phyloP scores from a whole-genome alignment of 257 asterid species.

The Linaria vulgaris region DNA sequence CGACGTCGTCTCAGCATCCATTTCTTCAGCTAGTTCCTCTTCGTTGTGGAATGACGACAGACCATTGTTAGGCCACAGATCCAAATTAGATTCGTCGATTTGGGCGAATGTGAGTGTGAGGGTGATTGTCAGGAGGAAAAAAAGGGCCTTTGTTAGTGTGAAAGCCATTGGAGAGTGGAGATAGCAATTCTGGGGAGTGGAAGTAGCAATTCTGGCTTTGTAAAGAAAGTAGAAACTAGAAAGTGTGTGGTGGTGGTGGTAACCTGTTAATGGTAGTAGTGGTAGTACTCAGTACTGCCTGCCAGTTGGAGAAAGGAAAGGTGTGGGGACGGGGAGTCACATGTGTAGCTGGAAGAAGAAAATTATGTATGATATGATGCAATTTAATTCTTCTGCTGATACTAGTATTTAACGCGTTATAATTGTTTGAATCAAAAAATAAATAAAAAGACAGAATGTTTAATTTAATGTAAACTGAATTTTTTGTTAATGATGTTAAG shows the following conservation, averaged over 20 bases:
- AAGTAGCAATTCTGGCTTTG: not conserved
- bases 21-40: slow-evolving; percentile 17
- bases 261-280: no score
- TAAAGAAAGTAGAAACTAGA: no score
- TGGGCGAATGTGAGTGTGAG: slow-evolving; percentile 28
- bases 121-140: slow-evolving; percentile 28
- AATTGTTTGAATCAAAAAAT: no score
- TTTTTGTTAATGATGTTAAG: no score
- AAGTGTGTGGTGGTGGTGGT: no score
- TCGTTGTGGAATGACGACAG: slow-evolving; percentile 33
- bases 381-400: not conserved
- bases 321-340: not conserved
- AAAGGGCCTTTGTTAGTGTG: slow-evolving; percentile 24
- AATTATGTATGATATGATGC: not conserved
- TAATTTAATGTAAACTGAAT: no score
- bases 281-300: no score
- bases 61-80: slow-evolving; percentile 31
- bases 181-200: not conserved
- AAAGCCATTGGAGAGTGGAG: slow-evolving; percentile 31
- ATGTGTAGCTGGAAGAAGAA: not conserved
- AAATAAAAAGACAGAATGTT: no score
- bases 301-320: no score
- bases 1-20: slow-evolving; percentile 18
- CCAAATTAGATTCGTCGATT: slow-evolving; percentile 28
- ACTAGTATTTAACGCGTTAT: no score